Percentiles rank a stretch among this genome's conserved stretches.
Conservation (phyloP, 768 basidiomycete genomes). For the Pholiota molesta region DNA sequence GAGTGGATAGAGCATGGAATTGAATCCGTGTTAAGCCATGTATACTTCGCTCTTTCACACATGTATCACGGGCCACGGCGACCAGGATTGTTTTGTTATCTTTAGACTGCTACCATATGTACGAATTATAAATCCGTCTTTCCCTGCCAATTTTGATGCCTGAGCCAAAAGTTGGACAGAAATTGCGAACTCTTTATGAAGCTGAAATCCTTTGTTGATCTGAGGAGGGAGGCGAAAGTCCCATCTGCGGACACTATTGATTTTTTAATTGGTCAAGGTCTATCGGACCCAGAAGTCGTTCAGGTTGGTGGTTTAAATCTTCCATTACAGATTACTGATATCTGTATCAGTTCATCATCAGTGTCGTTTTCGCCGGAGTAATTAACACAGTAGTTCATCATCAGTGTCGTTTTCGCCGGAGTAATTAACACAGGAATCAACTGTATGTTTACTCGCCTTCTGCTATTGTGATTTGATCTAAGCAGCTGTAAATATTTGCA, state of each 20-base stretch:
- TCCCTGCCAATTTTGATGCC: too few relatives aligned
- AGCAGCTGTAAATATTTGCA: background rate
- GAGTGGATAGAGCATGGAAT: too few relatives aligned
- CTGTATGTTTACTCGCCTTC: slow-evolving; percentile 24
- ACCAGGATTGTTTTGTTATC: too few relatives aligned
- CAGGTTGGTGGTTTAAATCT: slow-evolving; percentile 13
- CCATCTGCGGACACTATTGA: slow-evolving; percentile 38
- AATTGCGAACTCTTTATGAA: slow-evolving; percentile 31
- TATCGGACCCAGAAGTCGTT: slow-evolving; percentile 29
- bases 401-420: slow-evolving; percentile 38
- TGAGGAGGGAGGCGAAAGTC: slow-evolving; percentile 26
- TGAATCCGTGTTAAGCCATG: too few relatives aligned
- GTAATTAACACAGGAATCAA: slow-evolving; percentile 38
- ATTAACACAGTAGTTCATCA: slow-evolving; percentile 37
- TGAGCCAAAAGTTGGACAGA: too few relatives aligned
- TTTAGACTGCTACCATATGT: too few relatives aligned
- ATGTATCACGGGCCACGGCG: too few relatives aligned
- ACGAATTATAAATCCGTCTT: too few relatives aligned
- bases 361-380: too few relatives aligned
- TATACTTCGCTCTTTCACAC: too few relatives aligned
- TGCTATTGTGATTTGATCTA: background rate
- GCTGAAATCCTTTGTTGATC: slow-evolving; percentile 31
- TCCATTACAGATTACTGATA: background rate
- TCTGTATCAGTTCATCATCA: too few relatives aligned
- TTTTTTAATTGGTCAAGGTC: slow-evolving; percentile 33